Percentiles rank a stretch among this genome's conserved stretches.
Evolutionary conservation across 1,284 basidiomycete species (phyloP).

Genomic region (Apiotrichum siamense): DNA sequence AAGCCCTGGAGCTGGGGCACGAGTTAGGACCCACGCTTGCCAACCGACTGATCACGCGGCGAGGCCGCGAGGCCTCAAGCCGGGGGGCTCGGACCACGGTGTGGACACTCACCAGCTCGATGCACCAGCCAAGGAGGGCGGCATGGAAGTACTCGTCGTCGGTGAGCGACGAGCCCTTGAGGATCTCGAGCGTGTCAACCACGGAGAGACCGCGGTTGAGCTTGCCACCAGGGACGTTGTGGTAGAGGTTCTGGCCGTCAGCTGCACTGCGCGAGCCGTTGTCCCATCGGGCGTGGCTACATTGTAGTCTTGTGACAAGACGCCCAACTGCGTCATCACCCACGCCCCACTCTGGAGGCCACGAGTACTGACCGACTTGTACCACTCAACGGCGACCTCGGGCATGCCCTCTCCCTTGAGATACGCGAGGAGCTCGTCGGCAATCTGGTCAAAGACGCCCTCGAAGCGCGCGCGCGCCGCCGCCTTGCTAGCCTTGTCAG

Average conservation of each 20-base stretch:
- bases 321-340: too few species aligned
- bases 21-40: not conserved
- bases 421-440: slow-evolving; percentile 57
- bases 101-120: slow-evolving; percentile 72
- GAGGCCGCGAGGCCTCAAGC: too few species aligned
- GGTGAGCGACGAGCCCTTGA: slow-evolving; percentile 58
- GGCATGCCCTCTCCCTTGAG: slow-evolving; percentile 68
- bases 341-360: not conserved
- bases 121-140: slow-evolving; percentile 90
- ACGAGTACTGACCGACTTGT: slow-evolving; percentile 55
- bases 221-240: slow-evolving; percentile 95
- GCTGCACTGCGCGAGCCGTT: too few species aligned
- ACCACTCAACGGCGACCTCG: slow-evolving; percentile 75
- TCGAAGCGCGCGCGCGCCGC: slow-evolving; percentile 37
- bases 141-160: slow-evolving; percentile 85
- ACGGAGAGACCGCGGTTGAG: slow-evolving; percentile 94
- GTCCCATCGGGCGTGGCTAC: too few species aligned
- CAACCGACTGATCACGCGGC: too few species aligned
- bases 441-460: slow-evolving; percentile 53
- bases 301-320: too few species aligned
- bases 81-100: too few species aligned
- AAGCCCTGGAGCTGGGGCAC: slow-evolving; percentile 79
- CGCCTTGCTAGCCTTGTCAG: slow-evolving; percentile 23
- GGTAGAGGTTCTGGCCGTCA: slow-evolving; percentile 86
- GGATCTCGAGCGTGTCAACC: slow-evolving; percentile 85